Conservation (phyloP, 2,329 filamentous ascomycete genomes). For the Whalleya microplaca region DNA sequence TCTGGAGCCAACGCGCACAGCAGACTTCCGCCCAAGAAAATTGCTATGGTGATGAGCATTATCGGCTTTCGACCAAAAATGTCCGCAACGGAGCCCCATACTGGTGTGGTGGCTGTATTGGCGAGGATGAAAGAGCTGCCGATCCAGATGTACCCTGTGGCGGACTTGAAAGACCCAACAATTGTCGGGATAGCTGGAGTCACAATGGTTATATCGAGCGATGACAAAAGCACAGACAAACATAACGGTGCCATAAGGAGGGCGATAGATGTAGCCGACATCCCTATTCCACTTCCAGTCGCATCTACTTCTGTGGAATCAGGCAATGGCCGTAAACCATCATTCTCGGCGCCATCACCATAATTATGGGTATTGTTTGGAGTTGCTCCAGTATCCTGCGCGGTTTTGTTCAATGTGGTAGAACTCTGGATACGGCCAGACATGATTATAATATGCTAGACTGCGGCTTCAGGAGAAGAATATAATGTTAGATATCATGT, state of each 20-base stretch:
- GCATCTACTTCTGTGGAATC: too few relatives aligned
- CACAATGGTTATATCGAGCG: constrained; percentile 60
- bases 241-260: constrained; percentile 41
- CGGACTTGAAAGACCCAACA: constrained; percentile 59
- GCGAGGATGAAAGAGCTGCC: constrained; percentile 74
- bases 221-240: constrained; percentile 47
- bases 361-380: too few relatives aligned
- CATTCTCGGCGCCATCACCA: too few relatives aligned
- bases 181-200: constrained; percentile 67
- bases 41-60: constrained; percentile 48
- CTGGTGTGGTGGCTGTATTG: constrained; percentile 66
- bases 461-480: too few relatives aligned
- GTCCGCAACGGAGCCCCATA: constrained; percentile 69
- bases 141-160: constrained; percentile 76
- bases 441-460: too few relatives aligned
- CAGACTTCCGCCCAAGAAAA: constrained; percentile 58
- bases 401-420: too few relatives aligned
- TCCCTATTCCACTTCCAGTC: too few relatives aligned
- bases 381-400: too few relatives aligned
- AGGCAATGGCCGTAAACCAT: too few relatives aligned
- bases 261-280: too few relatives aligned
- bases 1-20: constrained; percentile 50
- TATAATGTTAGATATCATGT: too few relatives aligned
- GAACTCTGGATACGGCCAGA: too few relatives aligned
- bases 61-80: constrained; percentile 62